Evolutionary conservation across 371 early-diverging fungal genomes (phyloP).

Genomic region (Lichtheimia ornata): DNA sequence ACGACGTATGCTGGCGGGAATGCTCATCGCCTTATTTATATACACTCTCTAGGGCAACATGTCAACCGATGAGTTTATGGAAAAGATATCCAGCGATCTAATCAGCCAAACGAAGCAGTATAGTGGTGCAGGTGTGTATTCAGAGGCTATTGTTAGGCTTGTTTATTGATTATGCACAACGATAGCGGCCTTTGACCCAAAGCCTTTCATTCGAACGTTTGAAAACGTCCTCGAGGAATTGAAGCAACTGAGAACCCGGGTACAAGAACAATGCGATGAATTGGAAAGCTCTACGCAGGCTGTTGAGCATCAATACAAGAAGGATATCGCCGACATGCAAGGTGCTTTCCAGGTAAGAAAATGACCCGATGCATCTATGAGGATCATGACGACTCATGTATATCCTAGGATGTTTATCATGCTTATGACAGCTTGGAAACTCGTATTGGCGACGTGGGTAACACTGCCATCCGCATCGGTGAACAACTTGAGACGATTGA

Average conservation of each 20-base stretch:
- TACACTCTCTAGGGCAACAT: slow-evolving; percentile 42
- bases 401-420: slow-evolving; percentile 73
- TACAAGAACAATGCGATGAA: slow-evolving; percentile 81
- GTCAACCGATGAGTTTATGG: slow-evolving; percentile 62
- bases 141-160: not conserved
- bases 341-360: slow-evolving; percentile 68
- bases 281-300: slow-evolving; percentile 76
- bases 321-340: slow-evolving; percentile 72
- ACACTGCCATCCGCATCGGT: slow-evolving; percentile 94
- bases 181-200: slow-evolving; percentile 62
- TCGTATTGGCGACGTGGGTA: slow-evolving; percentile 90
- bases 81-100: slow-evolving; percentile 46
- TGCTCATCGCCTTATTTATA: no score
- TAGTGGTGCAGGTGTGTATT: not conserved
- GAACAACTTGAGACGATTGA: slow-evolving; percentile 95
- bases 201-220: slow-evolving; percentile 89
- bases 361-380: not conserved
- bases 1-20: no score
- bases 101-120: slow-evolving; percentile 32
- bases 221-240: slow-evolving; percentile 86
- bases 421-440: slow-evolving; percentile 84
- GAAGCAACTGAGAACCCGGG: slow-evolving; percentile 66
- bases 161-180: not conserved
- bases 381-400: slow-evolving; percentile 1
- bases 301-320: slow-evolving; percentile 75